Conservation (phyloP, 2,329 filamentous ascomycete species). For the Chaetothyriales sp. region DNA sequence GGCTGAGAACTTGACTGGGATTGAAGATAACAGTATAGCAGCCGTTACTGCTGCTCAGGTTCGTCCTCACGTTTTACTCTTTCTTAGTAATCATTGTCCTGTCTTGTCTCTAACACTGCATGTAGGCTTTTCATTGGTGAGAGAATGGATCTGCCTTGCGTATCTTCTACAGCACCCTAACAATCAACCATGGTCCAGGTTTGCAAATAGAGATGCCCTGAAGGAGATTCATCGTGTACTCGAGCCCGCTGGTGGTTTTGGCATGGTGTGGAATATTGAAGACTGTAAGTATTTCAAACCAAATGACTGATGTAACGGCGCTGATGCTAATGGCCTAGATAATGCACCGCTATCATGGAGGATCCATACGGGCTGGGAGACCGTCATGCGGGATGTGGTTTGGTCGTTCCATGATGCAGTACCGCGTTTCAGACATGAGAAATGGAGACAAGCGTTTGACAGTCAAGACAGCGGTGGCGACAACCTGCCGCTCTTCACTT, state of each 20-base stretch:
- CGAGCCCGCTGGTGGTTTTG: constrained; percentile 44
- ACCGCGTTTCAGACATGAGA: constrained; percentile 48
- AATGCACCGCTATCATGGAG: constrained; percentile 46
- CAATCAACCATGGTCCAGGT: constrained; percentile 34
- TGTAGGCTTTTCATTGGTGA: constrained; percentile 38
- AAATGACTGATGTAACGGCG: not conserved
- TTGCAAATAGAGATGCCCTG: constrained; percentile 48
- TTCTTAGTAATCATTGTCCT: not conserved
- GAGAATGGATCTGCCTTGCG: constrained; percentile 10
- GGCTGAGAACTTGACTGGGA: constrained; percentile 37
- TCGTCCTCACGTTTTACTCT: constrained; percentile 18
- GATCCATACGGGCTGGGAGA: constrained; percentile 46
- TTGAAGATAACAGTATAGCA: constrained; percentile 45
- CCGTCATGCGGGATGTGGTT: constrained; percentile 45
- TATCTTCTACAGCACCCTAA: not conserved
- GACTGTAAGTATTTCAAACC: constrained; percentile 38
- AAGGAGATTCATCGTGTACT: constrained; percentile 53
- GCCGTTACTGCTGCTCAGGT: constrained; percentile 55
- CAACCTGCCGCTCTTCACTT: constrained; percentile 43
- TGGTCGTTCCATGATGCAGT: constrained; percentile 41
- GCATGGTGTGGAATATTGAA: constrained; percentile 60
- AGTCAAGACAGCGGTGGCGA: constrained; percentile 34
- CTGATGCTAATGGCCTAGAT: constrained; percentile 30
- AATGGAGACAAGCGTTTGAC: constrained; percentile 52
- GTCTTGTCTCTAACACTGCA: not conserved